Evolutionary conservation across 2,329 filamentous ascomycete species (phyloP).

Genomic region (Raffaelea ambrosiae): DNA sequence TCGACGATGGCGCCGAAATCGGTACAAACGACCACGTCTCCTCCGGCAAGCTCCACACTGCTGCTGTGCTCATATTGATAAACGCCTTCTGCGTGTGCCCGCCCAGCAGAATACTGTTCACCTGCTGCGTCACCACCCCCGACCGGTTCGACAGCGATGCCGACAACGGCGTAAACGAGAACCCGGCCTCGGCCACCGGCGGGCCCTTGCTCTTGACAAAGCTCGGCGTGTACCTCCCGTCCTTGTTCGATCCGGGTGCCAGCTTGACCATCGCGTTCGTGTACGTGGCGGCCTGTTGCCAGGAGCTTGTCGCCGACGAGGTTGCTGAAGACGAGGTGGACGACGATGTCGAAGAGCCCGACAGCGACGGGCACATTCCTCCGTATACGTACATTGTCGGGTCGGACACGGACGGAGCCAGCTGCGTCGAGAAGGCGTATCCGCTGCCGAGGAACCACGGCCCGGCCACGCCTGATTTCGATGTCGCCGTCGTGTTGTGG

Average conservation of each 20-base stretch:
- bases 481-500: neutral
- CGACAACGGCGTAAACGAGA: slow-evolving; percentile 66
- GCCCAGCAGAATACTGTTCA: slow-evolving; percentile 72
- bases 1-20: slow-evolving; percentile 35
- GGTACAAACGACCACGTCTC: slow-evolving; percentile 77
- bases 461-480: neutral
- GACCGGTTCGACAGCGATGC: slow-evolving; percentile 62
- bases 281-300: slow-evolving; percentile 66
- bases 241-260: slow-evolving; percentile 17
- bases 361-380: slow-evolving; percentile 66
- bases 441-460: slow-evolving; percentile 46
- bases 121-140: slow-evolving; percentile 56
- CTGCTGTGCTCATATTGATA: slow-evolving; percentile 89
- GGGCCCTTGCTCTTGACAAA: slow-evolving; percentile 43
- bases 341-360: slow-evolving; percentile 17
- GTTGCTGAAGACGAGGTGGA: slow-evolving; percentile 15
- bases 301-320: slow-evolving; percentile 27
- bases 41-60: slow-evolving; percentile 78
- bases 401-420: slow-evolving; percentile 42
- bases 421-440: slow-evolving; percentile 59
- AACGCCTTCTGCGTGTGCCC: slow-evolving; percentile 79
- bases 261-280: slow-evolving; percentile 70
- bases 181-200: slow-evolving; percentile 77
- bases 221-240: slow-evolving; percentile 25
- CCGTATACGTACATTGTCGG: slow-evolving; percentile 69